Conservation (phyloP, 208 protist genomes). For the Trypanosoma caninum region DNA sequence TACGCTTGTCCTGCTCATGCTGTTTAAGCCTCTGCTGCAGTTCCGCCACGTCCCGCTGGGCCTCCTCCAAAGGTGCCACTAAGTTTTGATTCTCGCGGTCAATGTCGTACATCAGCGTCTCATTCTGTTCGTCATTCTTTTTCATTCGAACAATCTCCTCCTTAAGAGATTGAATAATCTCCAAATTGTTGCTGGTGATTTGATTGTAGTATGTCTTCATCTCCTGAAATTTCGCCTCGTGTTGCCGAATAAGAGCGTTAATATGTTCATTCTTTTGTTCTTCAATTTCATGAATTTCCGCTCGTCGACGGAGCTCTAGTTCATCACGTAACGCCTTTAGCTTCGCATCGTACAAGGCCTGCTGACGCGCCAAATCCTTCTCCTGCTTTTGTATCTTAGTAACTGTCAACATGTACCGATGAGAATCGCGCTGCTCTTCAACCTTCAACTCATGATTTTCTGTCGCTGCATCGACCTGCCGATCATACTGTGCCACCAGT, state of each 20-base stretch:
- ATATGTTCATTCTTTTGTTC: slow-evolving; percentile 96
- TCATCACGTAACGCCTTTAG: slow-evolving; percentile 84
- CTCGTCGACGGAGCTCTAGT: slow-evolving; percentile 90
- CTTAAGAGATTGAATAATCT: slow-evolving; percentile 97
- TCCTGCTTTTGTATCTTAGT: slow-evolving; percentile 88
- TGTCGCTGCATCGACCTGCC: slow-evolving; percentile 55
- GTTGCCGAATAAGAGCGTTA: slow-evolving; percentile 93
- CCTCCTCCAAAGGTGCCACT: slow-evolving; percentile 91
- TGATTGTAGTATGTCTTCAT: slow-evolving; percentile 98
- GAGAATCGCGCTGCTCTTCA: slow-evolving; percentile 80
- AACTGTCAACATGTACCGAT: slow-evolving; percentile 84
- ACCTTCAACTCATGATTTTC: slow-evolving; percentile 80
- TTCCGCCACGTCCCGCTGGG: slow-evolving; percentile 86
- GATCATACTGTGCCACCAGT: slow-evolving; percentile 48
- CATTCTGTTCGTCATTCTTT: slow-evolving; percentile 93
- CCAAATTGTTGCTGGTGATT: slow-evolving; percentile 97
- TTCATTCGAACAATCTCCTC: slow-evolving; percentile 95
- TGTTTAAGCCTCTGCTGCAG: slow-evolving; percentile 91
- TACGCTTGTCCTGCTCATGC: slow-evolving; percentile 94
- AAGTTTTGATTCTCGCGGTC: slow-evolving; percentile 95
- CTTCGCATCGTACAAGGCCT: slow-evolving; percentile 90
- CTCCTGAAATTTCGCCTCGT: slow-evolving; percentile 94
- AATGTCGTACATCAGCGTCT: slow-evolving; percentile 97
- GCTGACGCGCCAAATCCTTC: slow-evolving; percentile 77
- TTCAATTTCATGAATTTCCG: slow-evolving; percentile 95